phyloP scores from a whole-genome alignment of 352 stramenopile genomes.

The Pythium apleroticum region DNA sequence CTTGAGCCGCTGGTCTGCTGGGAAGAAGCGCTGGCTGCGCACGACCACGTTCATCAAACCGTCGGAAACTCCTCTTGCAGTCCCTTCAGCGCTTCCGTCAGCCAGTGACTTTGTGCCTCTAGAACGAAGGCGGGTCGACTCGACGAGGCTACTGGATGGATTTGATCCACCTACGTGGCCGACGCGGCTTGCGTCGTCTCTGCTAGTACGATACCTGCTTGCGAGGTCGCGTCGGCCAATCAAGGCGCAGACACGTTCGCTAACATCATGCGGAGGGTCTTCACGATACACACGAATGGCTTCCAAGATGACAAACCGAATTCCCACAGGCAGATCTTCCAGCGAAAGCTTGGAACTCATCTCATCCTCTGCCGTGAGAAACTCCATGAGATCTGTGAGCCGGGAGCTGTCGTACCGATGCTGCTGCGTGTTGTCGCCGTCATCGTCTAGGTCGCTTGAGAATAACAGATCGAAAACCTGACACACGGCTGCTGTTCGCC shows the following conservation, averaged over 20 bases:
- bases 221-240: constrained; percentile 65
- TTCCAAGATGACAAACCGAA: constrained; percentile 60
- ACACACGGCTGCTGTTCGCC: constrained; percentile 21
- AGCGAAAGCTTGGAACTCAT: constrained; percentile 41
- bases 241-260: constrained; percentile 50
- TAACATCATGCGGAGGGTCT: constrained; percentile 55
- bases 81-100: not conserved
- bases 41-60: constrained; percentile 63
- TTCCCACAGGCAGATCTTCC: constrained; percentile 53
- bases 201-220: constrained; percentile 15
- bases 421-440: constrained; percentile 14
- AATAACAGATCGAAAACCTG: constrained; percentile 24
- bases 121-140: constrained; percentile 13
- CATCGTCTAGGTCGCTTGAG: constrained; percentile 4
- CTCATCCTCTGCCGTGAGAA: constrained; percentile 41
- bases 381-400: constrained; percentile 47
- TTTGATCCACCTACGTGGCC: not conserved
- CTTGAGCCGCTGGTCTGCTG: constrained; percentile 72
- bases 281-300: constrained; percentile 59
- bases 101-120: not conserved
- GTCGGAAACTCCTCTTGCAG: constrained; percentile 35
- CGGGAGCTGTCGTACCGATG: constrained; percentile 7
- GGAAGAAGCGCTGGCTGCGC: constrained; percentile 63
- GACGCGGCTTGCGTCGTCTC: not conserved
- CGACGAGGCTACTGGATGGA: constrained; percentile 17